Conservation (phyloP, 2,329 filamentous ascomycete genomes). For the Alternaria triticimaculans region DNA sequence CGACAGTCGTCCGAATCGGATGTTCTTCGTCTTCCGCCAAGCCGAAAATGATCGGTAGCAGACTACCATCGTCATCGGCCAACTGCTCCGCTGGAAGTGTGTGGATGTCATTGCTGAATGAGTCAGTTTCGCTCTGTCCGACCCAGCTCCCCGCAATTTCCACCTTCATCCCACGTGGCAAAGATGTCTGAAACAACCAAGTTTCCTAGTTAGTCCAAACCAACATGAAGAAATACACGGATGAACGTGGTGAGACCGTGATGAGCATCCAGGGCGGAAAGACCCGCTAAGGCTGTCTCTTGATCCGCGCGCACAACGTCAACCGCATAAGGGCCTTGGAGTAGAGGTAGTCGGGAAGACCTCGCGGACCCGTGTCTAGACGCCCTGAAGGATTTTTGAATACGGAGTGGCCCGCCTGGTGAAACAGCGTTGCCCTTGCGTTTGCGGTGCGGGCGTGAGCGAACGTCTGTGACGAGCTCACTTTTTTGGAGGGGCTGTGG, state of each 20-base stretch:
- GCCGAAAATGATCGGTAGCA: not conserved
- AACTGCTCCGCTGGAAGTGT: not conserved
- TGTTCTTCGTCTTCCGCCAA: not conserved
- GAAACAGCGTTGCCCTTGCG: conserved; percentile 1
- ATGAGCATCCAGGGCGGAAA: not conserved
- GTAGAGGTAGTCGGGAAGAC: not conserved
- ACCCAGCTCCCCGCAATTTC: conserved; percentile 1
- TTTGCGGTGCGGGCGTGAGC: not conserved
- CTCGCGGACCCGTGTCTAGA: conserved; percentile 6
- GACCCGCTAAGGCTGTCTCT: not conserved
- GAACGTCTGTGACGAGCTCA: conserved; percentile 1
- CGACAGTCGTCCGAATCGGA: not conserved
- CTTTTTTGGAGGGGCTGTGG: not conserved
- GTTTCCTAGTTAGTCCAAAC: not conserved
- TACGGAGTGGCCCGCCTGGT: not conserved
- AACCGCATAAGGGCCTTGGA: not conserved
- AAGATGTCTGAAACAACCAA: conserved; percentile 3
- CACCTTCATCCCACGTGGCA: not conserved
- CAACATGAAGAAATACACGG: not conserved
- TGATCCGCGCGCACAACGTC: conserved; percentile 3
- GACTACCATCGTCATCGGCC: not conserved
- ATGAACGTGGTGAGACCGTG: not conserved
- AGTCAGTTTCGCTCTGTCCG: conserved; percentile 1
- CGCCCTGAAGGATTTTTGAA: not conserved
- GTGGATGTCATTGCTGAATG: not conserved